Percentiles rank a stretch among this genome's conserved stretches.
phyloP scores from a whole-genome alignment of 2,329 filamentous ascomycete species.

The Dactylellina cionopaga region DNA sequence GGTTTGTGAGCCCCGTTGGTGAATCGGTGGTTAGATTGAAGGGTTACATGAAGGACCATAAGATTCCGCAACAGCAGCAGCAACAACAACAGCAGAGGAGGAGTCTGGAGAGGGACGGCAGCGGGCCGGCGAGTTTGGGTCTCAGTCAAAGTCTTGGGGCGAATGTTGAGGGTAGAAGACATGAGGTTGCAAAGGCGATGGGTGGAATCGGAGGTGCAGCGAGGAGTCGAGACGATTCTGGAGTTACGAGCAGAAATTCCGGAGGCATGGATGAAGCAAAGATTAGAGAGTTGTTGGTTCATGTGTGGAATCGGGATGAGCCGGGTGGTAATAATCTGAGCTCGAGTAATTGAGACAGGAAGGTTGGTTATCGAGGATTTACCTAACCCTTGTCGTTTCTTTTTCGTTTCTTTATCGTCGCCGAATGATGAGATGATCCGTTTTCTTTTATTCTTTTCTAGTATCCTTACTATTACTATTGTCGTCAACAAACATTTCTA shows the following conservation, averaged over 20 bases:
- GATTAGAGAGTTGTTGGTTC: conserved; percentile 43
- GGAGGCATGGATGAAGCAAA: conserved; percentile 49
- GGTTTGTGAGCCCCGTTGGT: conserved; percentile 46
- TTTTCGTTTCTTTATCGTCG: too few relatives aligned
- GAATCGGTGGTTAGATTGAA: conserved; percentile 43
- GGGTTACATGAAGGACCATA: conserved; percentile 29
- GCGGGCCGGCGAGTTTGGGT: conserved; percentile 38
- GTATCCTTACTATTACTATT: too few relatives aligned
- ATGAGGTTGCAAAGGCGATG: conserved; percentile 28
- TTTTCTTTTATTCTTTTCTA: too few relatives aligned
- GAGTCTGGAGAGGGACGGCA: conserved; percentile 47
- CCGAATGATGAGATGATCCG: too few relatives aligned
- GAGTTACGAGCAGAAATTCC: conserved; percentile 17
- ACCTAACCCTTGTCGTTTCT: too few relatives aligned
- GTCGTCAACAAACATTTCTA: too few relatives aligned
- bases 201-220: conserved; percentile 25
- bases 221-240: conserved; percentile 49
- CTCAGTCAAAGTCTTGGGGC: conserved; percentile 49
- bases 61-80: conserved; percentile 22
- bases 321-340: conserved; percentile 45
- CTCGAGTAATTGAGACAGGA: conserved; percentile 38
- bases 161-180: conserved; percentile 30
- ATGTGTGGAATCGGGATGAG: conserved; percentile 53
- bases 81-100: conserved; percentile 16
- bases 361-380: too few relatives aligned